A percentile compares a stretch with the other conserved stretches of the same genome.
phyloP scores from a whole-genome alignment of 1,139 yeast genomes.

The Sugiyamaella grinbergsii region DNA sequence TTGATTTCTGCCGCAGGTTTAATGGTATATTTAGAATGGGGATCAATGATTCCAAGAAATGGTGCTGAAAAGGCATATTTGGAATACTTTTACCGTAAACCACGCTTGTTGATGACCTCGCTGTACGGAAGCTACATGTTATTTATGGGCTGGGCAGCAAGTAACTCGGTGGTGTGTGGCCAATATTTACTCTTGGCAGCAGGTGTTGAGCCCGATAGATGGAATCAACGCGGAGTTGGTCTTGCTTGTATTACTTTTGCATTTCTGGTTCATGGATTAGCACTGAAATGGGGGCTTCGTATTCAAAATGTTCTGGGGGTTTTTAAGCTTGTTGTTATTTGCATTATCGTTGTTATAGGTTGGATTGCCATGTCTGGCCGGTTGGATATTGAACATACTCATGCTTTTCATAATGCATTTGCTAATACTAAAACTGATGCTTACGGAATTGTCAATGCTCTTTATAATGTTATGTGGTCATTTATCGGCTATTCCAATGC shows the following conservation, averaged over 20 bases:
- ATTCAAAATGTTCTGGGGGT: slow-evolving; percentile 70
- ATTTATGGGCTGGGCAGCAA: slow-evolving; percentile 84
- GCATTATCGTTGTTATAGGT: slow-evolving; percentile 71
- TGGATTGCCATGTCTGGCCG: slow-evolving; percentile 79
- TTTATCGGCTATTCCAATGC: slow-evolving; percentile 58
- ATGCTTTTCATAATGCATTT: slow-evolving; percentile 65
- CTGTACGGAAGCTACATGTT: slow-evolving; percentile 77
- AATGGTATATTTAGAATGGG: slow-evolving; percentile 80
- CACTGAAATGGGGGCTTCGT: slow-evolving; percentile 65
- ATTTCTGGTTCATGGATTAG: slow-evolving; percentile 62
- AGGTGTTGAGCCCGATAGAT: slow-evolving; percentile 63
- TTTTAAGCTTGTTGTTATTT: slow-evolving; percentile 68
- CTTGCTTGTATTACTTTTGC: slow-evolving; percentile 73
- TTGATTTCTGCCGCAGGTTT: slow-evolving; percentile 73
- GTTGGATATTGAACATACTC: slow-evolving; percentile 52
- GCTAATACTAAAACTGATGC: slow-evolving; percentile 57
- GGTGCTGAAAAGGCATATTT: slow-evolving; percentile 89
- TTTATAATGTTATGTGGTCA: slow-evolving; percentile 81
- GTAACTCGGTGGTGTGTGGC: slow-evolving; percentile 60
- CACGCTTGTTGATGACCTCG: slow-evolving; percentile 68
- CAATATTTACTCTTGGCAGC: slow-evolving; percentile 65
- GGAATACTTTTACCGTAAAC: slow-evolving; percentile 69
- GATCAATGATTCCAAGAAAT: slow-evolving; percentile 78
- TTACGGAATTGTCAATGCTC: slow-evolving; percentile 74
- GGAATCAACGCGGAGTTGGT: slow-evolving; percentile 79